Conservation (phyloP, 495 filamentous ascomycete species). For the Tricharina praecox region DNA sequence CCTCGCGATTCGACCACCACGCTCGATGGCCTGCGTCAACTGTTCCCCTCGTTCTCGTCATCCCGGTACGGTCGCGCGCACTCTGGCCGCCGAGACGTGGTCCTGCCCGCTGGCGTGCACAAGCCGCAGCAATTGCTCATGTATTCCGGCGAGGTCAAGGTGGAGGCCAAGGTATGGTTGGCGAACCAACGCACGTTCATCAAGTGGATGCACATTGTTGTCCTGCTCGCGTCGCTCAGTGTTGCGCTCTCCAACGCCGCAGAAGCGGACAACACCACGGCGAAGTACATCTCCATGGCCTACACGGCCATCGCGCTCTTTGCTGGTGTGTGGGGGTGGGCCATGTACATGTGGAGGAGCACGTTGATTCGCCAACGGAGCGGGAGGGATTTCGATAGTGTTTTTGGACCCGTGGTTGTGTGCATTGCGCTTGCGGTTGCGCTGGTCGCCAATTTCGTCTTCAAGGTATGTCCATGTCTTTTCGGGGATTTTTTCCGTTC, state of each 20-base stretch:
- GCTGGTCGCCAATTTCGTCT: conserved; percentile 71
- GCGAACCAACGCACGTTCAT: conserved; percentile 95
- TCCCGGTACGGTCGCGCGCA: conserved; percentile 41
- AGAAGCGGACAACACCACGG: conserved; percentile 50
- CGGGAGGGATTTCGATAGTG: conserved; percentile 81
- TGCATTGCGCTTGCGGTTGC: conserved; percentile 63
- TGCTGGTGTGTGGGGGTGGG: conserved; percentile 73
- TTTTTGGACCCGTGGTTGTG: conserved; percentile 66
- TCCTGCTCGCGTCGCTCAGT: conserved; percentile 67
- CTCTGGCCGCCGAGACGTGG: conserved; percentile 13
- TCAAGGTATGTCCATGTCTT: conserved; percentile 29
- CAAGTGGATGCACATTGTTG: conserved; percentile 88
- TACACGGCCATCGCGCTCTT: conserved; percentile 73
- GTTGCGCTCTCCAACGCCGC: conserved; percentile 78
- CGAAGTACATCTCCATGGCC: conserved; percentile 54
- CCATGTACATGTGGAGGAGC: conserved; percentile 56
- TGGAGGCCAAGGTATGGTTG: conserved; percentile 96
- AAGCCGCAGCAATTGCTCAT: conserved; percentile 78
- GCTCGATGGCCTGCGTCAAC: conserved; percentile 33
- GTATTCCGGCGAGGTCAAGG: conserved; percentile 71
- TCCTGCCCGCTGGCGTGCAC: conserved; percentile 67
- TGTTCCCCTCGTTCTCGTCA: conserved; percentile 59
- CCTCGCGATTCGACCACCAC: conserved; percentile 8
- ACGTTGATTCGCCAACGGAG: conserved; percentile 67
- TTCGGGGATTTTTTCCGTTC: no score